Conservation (phyloP, 164 flowering plant genomes). For the Buxus sempervirens region DNA sequence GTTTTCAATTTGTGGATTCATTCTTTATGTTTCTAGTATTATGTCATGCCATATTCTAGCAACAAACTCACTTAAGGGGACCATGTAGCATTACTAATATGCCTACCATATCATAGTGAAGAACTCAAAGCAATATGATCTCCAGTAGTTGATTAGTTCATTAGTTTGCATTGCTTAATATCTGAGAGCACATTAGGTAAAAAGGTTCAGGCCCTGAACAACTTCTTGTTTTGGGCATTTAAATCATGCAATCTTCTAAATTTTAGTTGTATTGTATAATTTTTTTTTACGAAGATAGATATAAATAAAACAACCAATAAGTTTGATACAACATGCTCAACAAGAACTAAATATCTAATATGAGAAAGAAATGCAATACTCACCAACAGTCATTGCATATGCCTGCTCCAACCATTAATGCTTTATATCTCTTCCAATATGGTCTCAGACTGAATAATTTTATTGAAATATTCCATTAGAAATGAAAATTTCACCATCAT, state of each 20-base stretch:
- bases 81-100: conserved; percentile 5
- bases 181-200: not conserved
- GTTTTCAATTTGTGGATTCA: too few relatives aligned
- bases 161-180: not conserved
- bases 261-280: not conserved
- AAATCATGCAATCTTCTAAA: not conserved
- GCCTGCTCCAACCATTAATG: conserved; percentile 45
- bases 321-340: not conserved
- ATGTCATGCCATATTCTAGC: too few relatives aligned
- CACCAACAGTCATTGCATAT: conserved; percentile 55
- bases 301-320: too few relatives aligned
- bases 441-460: conserved; percentile 37
- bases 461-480: conserved; percentile 40
- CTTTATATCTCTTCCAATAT: conserved; percentile 49
- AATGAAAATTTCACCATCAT: conserved; percentile 49
- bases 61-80: not conserved
- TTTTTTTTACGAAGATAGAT: not conserved
- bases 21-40: too few relatives aligned
- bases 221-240: not conserved
- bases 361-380: not conserved
- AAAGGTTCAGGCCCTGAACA: not conserved
- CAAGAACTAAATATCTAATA: too few relatives aligned
- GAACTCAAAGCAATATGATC: not conserved
- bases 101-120: not conserved
- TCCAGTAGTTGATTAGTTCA: not conserved